Evolutionary conservation across 2,329 filamentous ascomycete species (phyloP).

Genomic region (Botryotinia convoluta): DNA sequence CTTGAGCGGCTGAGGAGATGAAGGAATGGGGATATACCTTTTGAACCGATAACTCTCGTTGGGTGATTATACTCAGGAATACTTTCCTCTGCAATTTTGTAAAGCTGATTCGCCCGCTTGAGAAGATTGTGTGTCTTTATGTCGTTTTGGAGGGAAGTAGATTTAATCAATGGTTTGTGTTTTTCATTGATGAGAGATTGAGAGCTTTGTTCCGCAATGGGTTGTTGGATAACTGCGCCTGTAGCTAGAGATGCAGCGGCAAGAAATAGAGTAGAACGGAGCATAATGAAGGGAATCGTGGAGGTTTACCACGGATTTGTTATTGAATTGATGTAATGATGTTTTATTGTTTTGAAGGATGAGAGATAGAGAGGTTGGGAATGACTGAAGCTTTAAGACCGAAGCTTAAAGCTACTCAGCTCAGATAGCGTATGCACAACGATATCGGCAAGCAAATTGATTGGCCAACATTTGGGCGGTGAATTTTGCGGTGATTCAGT

Average conservation of each 20-base stretch:
- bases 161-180: slow-evolving; percentile 43
- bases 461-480: neutral
- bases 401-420: neutral
- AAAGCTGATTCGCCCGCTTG: slow-evolving; percentile 59
- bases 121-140: slow-evolving; percentile 58
- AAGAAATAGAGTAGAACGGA: slow-evolving; percentile 13
- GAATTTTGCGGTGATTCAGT: neutral
- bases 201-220: slow-evolving; percentile 23
- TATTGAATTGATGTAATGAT: neutral
- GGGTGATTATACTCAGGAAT: slow-evolving; percentile 63
- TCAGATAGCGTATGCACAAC: slow-evolving; percentile 9
- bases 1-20: slow-evolving; percentile 5
- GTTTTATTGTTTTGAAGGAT: neutral
- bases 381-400: slow-evolving; percentile 1
- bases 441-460: slow-evolving; percentile 10
- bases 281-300: slow-evolving; percentile 13
- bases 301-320: neutral
- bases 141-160: slow-evolving; percentile 53
- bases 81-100: slow-evolving; percentile 57
- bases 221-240: slow-evolving; percentile 26
- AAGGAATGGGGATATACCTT: slow-evolving; percentile 44
- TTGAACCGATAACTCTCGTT: slow-evolving; percentile 67
- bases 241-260: slow-evolving; percentile 22
- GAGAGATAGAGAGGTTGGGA: slow-evolving; percentile 8
- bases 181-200: slow-evolving; percentile 30